Evolutionary conservation across 441 rosid species (phyloP).

Genomic region (Eruca vesicaria): DNA sequence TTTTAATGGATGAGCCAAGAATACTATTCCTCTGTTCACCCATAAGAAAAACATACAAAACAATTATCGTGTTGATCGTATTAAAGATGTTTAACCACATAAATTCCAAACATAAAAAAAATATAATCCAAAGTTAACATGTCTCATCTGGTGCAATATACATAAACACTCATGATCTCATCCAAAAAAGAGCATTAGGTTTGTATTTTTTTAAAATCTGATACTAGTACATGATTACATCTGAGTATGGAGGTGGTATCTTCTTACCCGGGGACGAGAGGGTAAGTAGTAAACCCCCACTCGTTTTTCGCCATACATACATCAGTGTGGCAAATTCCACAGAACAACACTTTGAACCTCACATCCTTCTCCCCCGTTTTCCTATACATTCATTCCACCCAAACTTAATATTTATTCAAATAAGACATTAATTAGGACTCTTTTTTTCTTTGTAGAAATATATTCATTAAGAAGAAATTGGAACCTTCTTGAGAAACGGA

Average conservation of each 20-base stretch:
- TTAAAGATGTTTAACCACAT: background rate
- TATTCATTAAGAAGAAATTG: background rate
- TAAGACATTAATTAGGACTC: background rate
- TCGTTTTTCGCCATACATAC: conserved; percentile 39
- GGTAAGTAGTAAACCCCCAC: conserved; percentile 39
- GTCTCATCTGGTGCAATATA: background rate
- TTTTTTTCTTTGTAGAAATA: background rate
- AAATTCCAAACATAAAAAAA: background rate
- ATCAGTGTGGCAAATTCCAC: conserved; percentile 51
- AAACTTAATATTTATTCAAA: background rate
- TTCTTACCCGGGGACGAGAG: conserved; percentile 45
- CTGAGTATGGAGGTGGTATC: background rate
- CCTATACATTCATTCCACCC: conserved; percentile 11
- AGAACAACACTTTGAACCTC: conserved; percentile 40
- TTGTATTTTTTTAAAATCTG: background rate
- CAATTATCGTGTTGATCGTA: background rate
- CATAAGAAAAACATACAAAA: background rate
- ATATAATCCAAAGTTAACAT: background rate
- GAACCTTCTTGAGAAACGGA: conserved; percentile 46
- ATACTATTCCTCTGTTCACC: background rate
- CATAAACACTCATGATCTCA: background rate
- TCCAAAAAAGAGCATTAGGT: background rate
- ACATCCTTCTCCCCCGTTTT: conserved; percentile 48
- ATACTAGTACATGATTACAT: background rate
- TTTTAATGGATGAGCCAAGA: background rate